Conservation (phyloP, 805 yeast species). For the Ogataea naganishii region DNA sequence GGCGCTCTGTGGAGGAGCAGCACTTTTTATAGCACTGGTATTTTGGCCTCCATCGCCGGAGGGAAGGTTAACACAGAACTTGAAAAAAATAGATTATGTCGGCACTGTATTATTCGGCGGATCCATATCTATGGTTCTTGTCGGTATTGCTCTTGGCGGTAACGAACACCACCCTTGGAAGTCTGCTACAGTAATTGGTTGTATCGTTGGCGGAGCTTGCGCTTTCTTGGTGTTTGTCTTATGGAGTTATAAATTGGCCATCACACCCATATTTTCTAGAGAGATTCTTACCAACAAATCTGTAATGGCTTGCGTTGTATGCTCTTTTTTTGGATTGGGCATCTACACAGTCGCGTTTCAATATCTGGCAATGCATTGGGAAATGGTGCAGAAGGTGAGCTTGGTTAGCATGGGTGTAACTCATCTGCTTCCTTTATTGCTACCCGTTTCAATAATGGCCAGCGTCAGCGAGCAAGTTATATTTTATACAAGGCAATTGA, state of each 20-base stretch:
- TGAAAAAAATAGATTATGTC: conserved; percentile 36
- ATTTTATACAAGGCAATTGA: conserved; percentile 30
- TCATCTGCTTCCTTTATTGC: no score
- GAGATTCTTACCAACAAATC: no score
- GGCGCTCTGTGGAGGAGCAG: conserved; percentile 50
- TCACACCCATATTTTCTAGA: conserved; percentile 37
- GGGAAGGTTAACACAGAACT: conserved; percentile 29
- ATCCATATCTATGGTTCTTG: conserved; percentile 36
- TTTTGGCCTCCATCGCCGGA: conserved; percentile 35
- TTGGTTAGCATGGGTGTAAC: no score
- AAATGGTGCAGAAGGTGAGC: no score
- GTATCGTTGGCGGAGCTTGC: conserved; percentile 38
- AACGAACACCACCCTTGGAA: conserved; percentile 40
- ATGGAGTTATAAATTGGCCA: conserved; percentile 34
- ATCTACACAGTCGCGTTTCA: no score
- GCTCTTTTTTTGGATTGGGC: no score
- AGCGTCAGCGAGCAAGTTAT: conserved; percentile 41
- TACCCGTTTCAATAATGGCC: no score
- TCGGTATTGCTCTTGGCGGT: conserved; percentile 53
- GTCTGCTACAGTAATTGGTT: conserved; percentile 40
- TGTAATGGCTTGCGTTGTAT: no score
- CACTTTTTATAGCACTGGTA: conserved; percentile 24
- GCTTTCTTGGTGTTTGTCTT: conserved; percentile 24
- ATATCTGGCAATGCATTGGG: no score
- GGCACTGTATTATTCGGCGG: conserved; percentile 36